Conservation (phyloP, 768 basidiomycete species). For the Fomitopsis serialis region DNA sequence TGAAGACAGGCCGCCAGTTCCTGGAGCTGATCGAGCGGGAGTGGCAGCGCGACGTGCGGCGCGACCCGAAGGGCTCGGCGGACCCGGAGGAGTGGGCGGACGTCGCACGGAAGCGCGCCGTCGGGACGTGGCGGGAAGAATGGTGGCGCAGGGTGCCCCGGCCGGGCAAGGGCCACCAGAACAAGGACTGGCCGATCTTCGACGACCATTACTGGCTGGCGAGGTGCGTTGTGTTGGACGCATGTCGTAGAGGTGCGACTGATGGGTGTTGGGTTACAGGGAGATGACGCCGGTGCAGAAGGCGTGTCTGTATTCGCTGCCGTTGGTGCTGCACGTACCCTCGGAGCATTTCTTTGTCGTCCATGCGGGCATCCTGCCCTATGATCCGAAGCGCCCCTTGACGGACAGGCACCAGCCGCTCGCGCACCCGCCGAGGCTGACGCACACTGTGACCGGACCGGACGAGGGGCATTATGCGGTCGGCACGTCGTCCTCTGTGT, state of each 20-base stretch:
- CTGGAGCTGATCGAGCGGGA: constrained; percentile 41
- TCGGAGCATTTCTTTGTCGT: constrained; percentile 71
- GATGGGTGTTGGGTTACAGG: constrained; percentile 17
- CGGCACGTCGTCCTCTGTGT: constrained; percentile 7
- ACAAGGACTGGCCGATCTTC: constrained; percentile 64
- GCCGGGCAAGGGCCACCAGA: constrained; percentile 21
- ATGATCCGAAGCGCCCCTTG: constrained; percentile 51
- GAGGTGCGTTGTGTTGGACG: constrained; percentile 30
- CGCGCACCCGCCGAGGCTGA: constrained; percentile 46
- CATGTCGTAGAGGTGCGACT: constrained; percentile 2
- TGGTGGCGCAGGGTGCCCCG: constrained; percentile 27
- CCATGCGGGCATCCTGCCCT: constrained; percentile 79
- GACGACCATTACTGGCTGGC: constrained; percentile 78
- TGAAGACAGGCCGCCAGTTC: constrained; percentile 39
- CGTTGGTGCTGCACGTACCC: constrained; percentile 71
- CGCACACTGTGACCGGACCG: not conserved
- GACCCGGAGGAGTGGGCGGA: constrained; percentile 39
- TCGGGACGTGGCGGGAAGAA: constrained; percentile 22
- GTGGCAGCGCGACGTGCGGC: constrained; percentile 30
- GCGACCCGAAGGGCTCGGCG: constrained; percentile 24
- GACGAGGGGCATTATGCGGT: not conserved
- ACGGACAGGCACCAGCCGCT: constrained; percentile 63
- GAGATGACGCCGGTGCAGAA: constrained; percentile 59
- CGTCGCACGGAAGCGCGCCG: constrained; percentile 21
- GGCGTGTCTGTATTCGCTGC: constrained; percentile 69